Evolutionary conservation across 306 rosid species (phyloP), one percentile per base, ranked within the genome.

Genomic region (Cucumis melo): DNA sequence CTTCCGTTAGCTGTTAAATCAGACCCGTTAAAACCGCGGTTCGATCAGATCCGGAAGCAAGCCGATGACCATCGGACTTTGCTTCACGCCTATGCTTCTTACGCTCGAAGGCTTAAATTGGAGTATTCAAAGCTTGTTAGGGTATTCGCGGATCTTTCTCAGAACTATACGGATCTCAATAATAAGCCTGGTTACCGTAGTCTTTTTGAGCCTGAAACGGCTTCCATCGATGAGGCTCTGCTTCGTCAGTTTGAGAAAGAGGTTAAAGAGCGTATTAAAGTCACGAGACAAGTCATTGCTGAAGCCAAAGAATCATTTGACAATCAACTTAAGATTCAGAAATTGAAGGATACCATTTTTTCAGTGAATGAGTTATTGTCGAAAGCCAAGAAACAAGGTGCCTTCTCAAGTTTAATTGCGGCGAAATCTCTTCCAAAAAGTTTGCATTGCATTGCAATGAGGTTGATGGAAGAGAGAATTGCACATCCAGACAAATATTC

Each of bases 1-100:
- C 83, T 96, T 12, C 77, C 91, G 42, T 82, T 93, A 0, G 98
- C 97, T 24, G 81, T 88, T 51, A 93, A 93, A 82, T 81, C 92
- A 20, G 98, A 93, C 78, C 98, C 97, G 36, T 87, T 93, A 32
- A 93, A 93, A 87, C 96, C 98, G 46, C 89, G 97, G 0, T 55
- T 93, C 77, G 97, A 88, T 74, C 98, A 93, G 92, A 89, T 93
- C 88, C 89, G 96, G 13, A 93, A 93, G 88, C 98, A 91, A 80
- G 92, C 97, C 5, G 97, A 93, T 36, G 98, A 93, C 81, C 98
- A 93, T 77, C 89, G 88, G 17, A 82, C 87, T 15, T 71, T 93
- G 81, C 96, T 96, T 58, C 81, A 89, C 29, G 84, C 91, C 7
- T 93, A 93, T 21, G 91, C 96, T 7, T 87, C 90, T 62, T 93